Base-by-base conservation (phyloP, 805 yeast species). In the Yarrowia sp. region DNA sequence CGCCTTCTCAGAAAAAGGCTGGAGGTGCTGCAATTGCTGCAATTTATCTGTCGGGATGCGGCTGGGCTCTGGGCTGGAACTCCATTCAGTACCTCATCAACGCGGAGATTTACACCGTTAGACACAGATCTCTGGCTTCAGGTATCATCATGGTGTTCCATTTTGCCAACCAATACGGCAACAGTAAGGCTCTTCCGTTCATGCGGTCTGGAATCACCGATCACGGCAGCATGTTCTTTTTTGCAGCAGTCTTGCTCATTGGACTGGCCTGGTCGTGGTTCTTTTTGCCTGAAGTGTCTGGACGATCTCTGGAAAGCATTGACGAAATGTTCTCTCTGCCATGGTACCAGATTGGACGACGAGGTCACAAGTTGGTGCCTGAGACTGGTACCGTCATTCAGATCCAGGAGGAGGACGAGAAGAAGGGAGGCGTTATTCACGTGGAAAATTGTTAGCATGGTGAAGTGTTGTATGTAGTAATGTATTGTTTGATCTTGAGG, bases 21-120 rank as follows among this genome's bases (percentile, higher is more conserved):
- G 78, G 84, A 40, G 74, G 77, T 64, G 85, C 79, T 60, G 87
- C 87, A 4, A 74, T 85, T 71, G 86, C 86, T 1, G 80, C 84
- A 44, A 72, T 85, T 19, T 85, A 77, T 71, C 70, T 85, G 40
- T 78, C 81, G 38, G 88, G 88, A 71, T 77, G 80, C n/a, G 87
- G 87, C 40, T 85, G 88, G 88, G 82, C 86, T 40, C 73, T 85
- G 75, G 88, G 88, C 47, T 85, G 84, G 82, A 85, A 85, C 75
- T 78, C 85, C 0, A 78, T 84, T 63, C 87, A 85, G 73, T 85
- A 85, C 72, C 77, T 85, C 70, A 75, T 85, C 70, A 84, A 84
- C 68, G 80, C 87, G 2, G 88, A 85, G 72, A 79, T 85, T 65
- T 80, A 85, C 72, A 88, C 88, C 20, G 75, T 85, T 71, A 78